Evolutionary conservation across 2,329 filamentous ascomycete species (phyloP), one percentile per base, ranked within the genome.

Genomic region (Nemania sp.): DNA sequence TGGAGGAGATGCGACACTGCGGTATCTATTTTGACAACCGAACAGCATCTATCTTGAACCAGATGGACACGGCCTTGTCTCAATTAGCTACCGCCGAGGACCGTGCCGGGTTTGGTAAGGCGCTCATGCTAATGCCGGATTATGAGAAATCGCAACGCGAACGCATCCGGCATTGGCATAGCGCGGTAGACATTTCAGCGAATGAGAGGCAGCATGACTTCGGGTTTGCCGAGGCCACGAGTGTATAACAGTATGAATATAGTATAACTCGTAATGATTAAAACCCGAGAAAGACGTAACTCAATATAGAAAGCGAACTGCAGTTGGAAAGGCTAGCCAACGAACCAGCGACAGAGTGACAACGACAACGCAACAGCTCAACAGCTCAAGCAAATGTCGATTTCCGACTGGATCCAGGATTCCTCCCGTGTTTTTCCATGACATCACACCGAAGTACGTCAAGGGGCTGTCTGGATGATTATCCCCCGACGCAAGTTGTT

Each of bases 1-100:
- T 91, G 5, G 78, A 82, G 43, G 88, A 91, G 75, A 90, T 91
- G 88, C 81, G 83, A 42, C 77, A 82, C 35, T 81, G 83, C 1
- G 87, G 87, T 0, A 76, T 90, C 4, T 81, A 81, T 49, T 85
- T 83, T 60, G 82, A 89, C 65, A 63, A 68, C 11, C 73, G 73
- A 20, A 86, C 84, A 0, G 70, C 79, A n/a, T 65, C 63, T 7
- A 63, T 81, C 15, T 59, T 80, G 5, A 60, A 71, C 18, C 67
- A 64, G 21, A 76, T 78, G 17, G 66, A 77, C 46, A n/a, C 58
- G 5, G 63, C 64, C 5, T 21, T 74, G 11, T 42, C 18, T 7
- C 20, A 50, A 11, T 32, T 68, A 34, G 61, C 60, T 0, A 34
- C 43, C 4, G 68, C 65, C 2, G 15, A 61, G 4, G n/a, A n/a